Conservation (phyloP, 23 red algal genomes). For the Rhodosorus marinus region DNA sequence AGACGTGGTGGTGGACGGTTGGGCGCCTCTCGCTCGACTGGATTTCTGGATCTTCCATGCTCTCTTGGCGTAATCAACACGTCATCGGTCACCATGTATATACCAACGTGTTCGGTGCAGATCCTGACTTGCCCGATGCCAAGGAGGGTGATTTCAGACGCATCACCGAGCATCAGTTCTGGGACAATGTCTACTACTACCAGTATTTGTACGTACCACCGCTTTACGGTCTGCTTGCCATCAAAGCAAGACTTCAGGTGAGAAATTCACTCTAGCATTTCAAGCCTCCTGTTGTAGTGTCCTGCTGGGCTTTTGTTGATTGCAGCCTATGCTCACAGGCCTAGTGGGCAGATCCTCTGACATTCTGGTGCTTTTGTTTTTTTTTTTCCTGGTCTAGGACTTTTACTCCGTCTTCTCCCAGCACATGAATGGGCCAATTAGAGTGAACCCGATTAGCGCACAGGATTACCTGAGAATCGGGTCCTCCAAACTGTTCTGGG, state of each 20-base stretch:
- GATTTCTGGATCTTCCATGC: conserved; percentile 30
- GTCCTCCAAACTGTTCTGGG: conserved; percentile 33
- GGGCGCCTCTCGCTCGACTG: conserved; percentile 58
- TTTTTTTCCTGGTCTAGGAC: too few species aligned
- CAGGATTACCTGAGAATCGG: conserved; percentile 47
- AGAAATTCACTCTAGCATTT: too few species aligned
- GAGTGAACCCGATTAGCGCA: conserved; percentile 56
- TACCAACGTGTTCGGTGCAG: conserved; percentile 63
- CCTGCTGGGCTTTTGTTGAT: too few species aligned
- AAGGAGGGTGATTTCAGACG: conserved; percentile 22
- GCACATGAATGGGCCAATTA: conserved; percentile 44
- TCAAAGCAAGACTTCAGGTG: conserved; percentile 43
- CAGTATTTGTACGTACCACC: conserved; percentile 50
- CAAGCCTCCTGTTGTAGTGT: too few species aligned
- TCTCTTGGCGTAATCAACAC: conserved; percentile 83
- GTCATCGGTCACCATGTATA: conserved; percentile 74
- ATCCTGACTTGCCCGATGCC: conserved; percentile 52
- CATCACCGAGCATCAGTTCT: conserved; percentile 24
- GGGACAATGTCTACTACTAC: conserved; percentile 29
- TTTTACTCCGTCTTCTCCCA: conserved; percentile 18
- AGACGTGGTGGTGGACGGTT: conserved; percentile 46
- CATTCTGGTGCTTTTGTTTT: too few species aligned
- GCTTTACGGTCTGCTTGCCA: conserved; percentile 51
- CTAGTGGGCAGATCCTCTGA: too few species aligned
- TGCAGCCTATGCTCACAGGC: too few species aligned